A percentile compares a stretch with the other conserved stretches of the same genome.
Evolutionary conservation across 2,329 filamentous ascomycete species (phyloP).

Genomic region (Aspergillus phoenicis): DNA sequence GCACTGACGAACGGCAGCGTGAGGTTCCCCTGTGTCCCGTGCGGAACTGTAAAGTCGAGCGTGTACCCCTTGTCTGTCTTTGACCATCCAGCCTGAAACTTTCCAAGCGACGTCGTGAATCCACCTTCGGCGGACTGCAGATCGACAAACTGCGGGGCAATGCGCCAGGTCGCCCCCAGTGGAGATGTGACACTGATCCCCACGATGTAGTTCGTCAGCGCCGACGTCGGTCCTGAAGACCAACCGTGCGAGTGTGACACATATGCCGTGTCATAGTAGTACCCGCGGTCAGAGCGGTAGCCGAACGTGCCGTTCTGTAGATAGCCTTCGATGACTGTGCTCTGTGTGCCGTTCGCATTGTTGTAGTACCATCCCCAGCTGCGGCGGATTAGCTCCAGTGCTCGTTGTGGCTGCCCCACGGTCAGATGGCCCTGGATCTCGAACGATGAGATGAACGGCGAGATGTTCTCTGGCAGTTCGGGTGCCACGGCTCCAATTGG

Average conservation of each 20-base stretch:
- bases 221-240: conserved; percentile 47
- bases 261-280: conserved; percentile 51
- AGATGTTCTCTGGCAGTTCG: conserved; percentile 61
- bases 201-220: conserved; percentile 49
- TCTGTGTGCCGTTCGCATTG: conserved; percentile 60
- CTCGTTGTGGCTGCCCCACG: conserved; percentile 52
- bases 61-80: conserved; percentile 20
- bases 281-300: conserved; percentile 58
- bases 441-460: conserved; percentile 61
- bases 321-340: conserved; percentile 63
- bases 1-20: conserved; percentile 26
- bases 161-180: conserved; percentile 45
- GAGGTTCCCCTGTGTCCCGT: conserved; percentile 26
- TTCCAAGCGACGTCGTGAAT: conserved; percentile 50
- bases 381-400: conserved; percentile 58
- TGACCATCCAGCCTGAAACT: conserved; percentile 25
- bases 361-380: conserved; percentile 65
- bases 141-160: conserved; percentile 50
- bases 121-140: conserved; percentile 48
- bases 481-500: conserved; percentile 58
- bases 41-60: conserved; percentile 26
- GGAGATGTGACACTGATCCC: conserved; percentile 47
- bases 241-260: conserved; percentile 49
- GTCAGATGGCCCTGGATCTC: conserved; percentile 62
- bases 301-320: conserved; percentile 59